phyloP scores from a whole-genome alignment of 345 rosid species.

The Lepidium didymum region DNA sequence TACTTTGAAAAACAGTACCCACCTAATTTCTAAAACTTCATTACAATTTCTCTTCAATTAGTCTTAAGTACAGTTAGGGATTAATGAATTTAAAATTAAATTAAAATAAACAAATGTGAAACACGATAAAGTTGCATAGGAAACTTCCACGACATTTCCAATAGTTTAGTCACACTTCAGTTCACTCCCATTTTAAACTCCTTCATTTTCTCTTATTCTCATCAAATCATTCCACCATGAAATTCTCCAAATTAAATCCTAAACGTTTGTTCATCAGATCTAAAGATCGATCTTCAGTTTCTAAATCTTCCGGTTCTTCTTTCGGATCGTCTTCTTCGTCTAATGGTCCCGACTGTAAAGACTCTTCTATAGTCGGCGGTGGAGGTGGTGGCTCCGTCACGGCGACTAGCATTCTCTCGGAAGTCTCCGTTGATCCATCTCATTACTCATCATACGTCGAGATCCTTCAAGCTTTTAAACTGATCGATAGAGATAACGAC shows the following conservation, averaged over 20 bases:
- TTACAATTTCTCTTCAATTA: too few relatives aligned
- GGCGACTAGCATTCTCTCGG: constrained; percentile 66
- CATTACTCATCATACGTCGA: constrained; percentile 29
- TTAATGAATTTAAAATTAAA: neutral
- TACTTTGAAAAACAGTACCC: too few relatives aligned
- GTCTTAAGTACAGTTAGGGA: neutral
- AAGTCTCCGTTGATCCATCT: constrained; percentile 29
- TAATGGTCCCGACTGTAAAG: constrained; percentile 21
- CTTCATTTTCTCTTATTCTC: constrained; percentile 2
- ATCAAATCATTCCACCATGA: constrained; percentile 26
- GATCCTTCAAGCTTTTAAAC: constrained; percentile 41
- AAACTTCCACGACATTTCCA: constrained; percentile 78
- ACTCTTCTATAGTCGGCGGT: neutral
- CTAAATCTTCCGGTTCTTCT: constrained; percentile 48
- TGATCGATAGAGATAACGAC: constrained; percentile 52
- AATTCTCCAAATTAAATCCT: constrained; percentile 47
- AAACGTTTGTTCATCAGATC: constrained; percentile 51
- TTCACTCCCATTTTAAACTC: constrained; percentile 40
- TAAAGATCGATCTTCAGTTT: constrained; percentile 32
- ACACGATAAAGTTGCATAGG: constrained; percentile 20
- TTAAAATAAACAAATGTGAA: neutral
- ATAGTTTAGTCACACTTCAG: constrained; percentile 18
- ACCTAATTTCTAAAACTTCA: too few relatives aligned
- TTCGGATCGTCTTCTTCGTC: constrained; percentile 36
- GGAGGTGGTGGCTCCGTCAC: constrained; percentile 27